These are phyloP conservation scores for Rhodotorula mucilaginosa DNA, from an alignment of 1,284 basidiomycete species.

Conservation along the genomic window DNA sequence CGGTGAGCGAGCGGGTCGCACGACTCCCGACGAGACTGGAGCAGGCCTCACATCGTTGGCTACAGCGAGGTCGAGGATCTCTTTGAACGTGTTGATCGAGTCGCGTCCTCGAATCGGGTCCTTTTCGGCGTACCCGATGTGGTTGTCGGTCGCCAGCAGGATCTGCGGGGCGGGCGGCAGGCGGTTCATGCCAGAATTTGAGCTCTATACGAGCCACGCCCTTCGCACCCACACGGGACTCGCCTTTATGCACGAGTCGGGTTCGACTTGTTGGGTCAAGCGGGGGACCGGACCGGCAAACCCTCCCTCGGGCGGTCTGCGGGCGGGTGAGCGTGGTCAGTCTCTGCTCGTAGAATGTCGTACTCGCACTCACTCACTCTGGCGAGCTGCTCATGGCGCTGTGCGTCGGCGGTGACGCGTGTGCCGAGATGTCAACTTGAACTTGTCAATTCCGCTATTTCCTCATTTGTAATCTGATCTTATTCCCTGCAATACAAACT, in stretches of 20 bases:
- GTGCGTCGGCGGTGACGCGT: neutral
- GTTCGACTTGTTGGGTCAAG: conserved; percentile 18
- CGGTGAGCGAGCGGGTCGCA: conserved; percentile 18
- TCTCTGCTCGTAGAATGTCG: too few species aligned
- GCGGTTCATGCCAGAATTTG: neutral
- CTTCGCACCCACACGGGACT: too few species aligned
- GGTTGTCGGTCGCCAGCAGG: conserved; percentile 56
- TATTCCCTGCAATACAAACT: neutral
- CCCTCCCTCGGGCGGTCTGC: neutral
- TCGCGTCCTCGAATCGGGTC: conserved; percentile 94
- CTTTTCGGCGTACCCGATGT: conserved; percentile 91
- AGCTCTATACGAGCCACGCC: neutral
- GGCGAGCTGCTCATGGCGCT: conserved; percentile 16
- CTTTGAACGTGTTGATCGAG: conserved; percentile 90
- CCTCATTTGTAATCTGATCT: neutral
- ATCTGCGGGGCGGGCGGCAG: conserved; percentile 6
- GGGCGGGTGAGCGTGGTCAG: neutral
- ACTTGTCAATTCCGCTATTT: neutral
- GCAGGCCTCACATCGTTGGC: conserved; percentile 68
- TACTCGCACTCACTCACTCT: neutral
- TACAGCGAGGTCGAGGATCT: conserved; percentile 85
- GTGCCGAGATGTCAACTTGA: neutral
- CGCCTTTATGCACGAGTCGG: conserved; percentile 29
- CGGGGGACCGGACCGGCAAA: conserved; percentile 7
- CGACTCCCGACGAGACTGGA: too few species aligned